Base-by-base conservation (phyloP, 441 rosid species). In the Theobroma grandiflorum region DNA sequence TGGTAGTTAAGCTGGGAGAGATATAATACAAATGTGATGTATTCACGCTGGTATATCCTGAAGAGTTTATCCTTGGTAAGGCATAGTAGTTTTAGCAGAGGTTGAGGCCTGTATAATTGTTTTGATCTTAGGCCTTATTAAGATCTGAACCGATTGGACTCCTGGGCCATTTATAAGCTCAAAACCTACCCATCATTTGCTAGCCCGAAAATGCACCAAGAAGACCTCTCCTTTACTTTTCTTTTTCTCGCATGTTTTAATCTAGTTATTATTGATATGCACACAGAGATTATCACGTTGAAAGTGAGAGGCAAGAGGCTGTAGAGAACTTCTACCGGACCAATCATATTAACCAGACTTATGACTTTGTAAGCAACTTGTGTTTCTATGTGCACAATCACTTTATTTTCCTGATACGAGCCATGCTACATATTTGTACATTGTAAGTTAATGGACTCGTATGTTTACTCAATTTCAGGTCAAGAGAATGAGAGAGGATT, bases 261-360 rank as follows among this genome's bases (percentile, higher is more conserved):
- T 5, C 37, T 49, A 15, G 2, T 71, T 71, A 18, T 71, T 31
- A 70, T 57, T 33, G 55, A 61, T 62, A 4, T 31, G 78, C 5
- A 72, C 76, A 59, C 91, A 95, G 99, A 86, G 93, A 94, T 52
- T 96, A 94, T 79, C 81, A 91, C 74, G 95, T 86, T 22, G 93
- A 89, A 76, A 91, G 90, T 37, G 96, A 89, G 78, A 89, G 99
- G 80, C 95, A 88, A 47, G 80, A 86, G 79, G 86, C 90, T n/a
- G 99, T 96, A 59, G 98, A 96, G 85, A 88, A 83, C 14, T 91
- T 96, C 79, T 94, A 96, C 89, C 81, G 86, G 76, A 66, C 74
- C 38, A 91, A 96, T 83, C 99, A 96, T 84, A 88, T 91, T 70
- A 87, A 81, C 79, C 99, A 94, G 79, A 94, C 97, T 0, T 88